Conservation (phyloP, 768 basidiomycete species). For the Tulasnella sp. region DNA sequence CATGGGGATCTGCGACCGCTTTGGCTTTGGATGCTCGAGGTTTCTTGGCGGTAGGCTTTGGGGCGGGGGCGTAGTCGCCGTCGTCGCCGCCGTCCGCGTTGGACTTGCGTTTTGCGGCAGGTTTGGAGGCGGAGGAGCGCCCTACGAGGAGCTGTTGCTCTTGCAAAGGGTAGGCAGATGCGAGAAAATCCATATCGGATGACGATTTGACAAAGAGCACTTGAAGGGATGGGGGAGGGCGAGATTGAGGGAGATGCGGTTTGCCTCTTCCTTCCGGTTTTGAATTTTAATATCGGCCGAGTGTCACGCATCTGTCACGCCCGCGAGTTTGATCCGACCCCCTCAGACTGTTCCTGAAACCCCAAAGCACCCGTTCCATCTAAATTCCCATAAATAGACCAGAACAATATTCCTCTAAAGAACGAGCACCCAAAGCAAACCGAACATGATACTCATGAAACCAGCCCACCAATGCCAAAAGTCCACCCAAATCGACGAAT, state of each 20-base stretch:
- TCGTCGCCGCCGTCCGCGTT: neutral
- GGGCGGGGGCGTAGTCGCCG: neutral
- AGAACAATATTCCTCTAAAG: neutral
- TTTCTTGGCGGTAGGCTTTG: neutral
- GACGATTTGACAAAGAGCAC: neutral
- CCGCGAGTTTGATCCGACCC: neutral
- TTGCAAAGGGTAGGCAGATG: neutral
- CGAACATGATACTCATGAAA: neutral
- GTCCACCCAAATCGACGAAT: slow-evolving; percentile 16
- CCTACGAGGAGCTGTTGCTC: neutral
- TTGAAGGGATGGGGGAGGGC: neutral
- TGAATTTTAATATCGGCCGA: neutral
- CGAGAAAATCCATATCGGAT: neutral
- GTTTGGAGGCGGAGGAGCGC: neutral
- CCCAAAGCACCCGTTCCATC: neutral
- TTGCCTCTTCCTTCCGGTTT: neutral
- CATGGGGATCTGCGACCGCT: neutral
- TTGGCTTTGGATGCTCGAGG: neutral
- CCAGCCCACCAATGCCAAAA: slow-evolving; percentile 17
- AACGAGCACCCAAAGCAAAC: neutral
- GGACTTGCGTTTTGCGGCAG: slow-evolving; percentile 10
- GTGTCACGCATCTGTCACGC: neutral
- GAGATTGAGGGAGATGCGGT: neutral
- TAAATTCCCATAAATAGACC: neutral
- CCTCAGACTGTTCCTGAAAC: too few species aligned